Conservation (phyloP, 2,329 filamentous ascomycete genomes). For the Colletotrichum sp. region DNA sequence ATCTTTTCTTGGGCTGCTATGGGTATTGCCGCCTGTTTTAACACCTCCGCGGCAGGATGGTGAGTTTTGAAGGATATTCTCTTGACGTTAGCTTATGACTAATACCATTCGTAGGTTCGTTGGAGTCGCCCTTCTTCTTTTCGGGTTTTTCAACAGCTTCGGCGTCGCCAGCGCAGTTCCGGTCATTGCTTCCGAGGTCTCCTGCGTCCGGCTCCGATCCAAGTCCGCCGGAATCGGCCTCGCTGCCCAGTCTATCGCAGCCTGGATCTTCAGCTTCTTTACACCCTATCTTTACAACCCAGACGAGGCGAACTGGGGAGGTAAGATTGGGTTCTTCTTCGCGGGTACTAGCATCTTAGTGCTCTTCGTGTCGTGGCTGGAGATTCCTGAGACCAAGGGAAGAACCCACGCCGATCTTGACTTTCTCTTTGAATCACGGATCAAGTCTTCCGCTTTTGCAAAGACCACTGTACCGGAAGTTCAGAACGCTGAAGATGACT, state of each 20-base stretch:
- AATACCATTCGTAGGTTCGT: not conserved
- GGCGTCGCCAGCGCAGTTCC: not conserved
- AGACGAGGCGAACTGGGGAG: conserved; percentile 24
- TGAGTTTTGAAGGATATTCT: not conserved
- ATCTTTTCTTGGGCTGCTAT: not conserved
- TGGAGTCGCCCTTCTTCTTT: not conserved
- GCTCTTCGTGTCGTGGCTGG: not conserved
- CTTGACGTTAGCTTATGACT: fast-evolving
- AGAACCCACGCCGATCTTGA: not conserved
- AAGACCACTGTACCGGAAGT: not conserved
- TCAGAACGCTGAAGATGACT: not conserved
- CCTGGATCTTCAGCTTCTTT: not conserved
- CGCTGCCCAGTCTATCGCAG: not conserved
- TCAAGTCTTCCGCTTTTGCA: not conserved
- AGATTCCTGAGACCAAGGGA: not conserved
- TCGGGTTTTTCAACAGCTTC: conserved; percentile 1
- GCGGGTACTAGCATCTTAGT: not conserved
- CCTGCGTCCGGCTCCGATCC: not conserved
- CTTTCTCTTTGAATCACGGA: not conserved
- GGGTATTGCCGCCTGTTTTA: not conserved
- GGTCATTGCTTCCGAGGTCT: not conserved
- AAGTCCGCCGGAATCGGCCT: not conserved
- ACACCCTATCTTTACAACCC: conserved; percentile 7
- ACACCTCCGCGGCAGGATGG: not conserved
- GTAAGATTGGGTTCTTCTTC: conserved; percentile 19